Evolutionary conservation across 805 yeast genomes (phyloP).

Genomic region (Starmerella apis): DNA sequence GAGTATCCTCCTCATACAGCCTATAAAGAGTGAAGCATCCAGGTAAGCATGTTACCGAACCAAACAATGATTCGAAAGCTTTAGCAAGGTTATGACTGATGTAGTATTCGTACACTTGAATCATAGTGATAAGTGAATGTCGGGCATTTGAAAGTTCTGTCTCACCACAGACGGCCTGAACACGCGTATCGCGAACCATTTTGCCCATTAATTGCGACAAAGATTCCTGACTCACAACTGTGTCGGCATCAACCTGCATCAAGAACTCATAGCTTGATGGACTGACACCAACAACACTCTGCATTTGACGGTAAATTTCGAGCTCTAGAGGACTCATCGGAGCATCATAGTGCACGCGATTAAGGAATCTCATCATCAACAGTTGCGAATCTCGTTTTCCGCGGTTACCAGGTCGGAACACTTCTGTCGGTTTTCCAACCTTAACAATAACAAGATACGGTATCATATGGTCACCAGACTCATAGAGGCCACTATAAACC

Average conservation of each 20-base stretch:
- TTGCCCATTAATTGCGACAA: slow-evolving; percentile 47
- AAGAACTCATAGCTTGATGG: slow-evolving; percentile 46
- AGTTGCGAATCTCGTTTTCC: slow-evolving; percentile 59
- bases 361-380: slow-evolving; percentile 50
- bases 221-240: slow-evolving; percentile 46
- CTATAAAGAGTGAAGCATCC: slow-evolving; percentile 55
- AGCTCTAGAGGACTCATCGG: slow-evolving; percentile 52
- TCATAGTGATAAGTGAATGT: slow-evolving; percentile 45
- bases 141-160: slow-evolving; percentile 47
- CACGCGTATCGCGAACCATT: slow-evolving; percentile 44
- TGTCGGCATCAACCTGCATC: slow-evolving; percentile 57
- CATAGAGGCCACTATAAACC: slow-evolving; percentile 50
- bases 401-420: slow-evolving; percentile 49
- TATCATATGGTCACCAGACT: slow-evolving; percentile 45
- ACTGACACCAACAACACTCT: slow-evolving; percentile 49
- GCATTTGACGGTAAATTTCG: slow-evolving; percentile 44
- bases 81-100: slow-evolving; percentile 55
- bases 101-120: slow-evolving; percentile 55
- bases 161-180: slow-evolving; percentile 56
- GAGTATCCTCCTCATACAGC: slow-evolving; percentile 44
- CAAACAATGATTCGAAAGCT: slow-evolving; percentile 53
- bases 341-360: slow-evolving; percentile 49
- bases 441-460: slow-evolving; percentile 49
- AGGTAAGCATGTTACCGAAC: slow-evolving; percentile 55
- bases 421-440: slow-evolving; percentile 52